Evolutionary conservation across 192 early-diverging fungal genomes (phyloP), one percentile per base, ranked within the genome.

Genomic region (Linderina pennispora): DNA sequence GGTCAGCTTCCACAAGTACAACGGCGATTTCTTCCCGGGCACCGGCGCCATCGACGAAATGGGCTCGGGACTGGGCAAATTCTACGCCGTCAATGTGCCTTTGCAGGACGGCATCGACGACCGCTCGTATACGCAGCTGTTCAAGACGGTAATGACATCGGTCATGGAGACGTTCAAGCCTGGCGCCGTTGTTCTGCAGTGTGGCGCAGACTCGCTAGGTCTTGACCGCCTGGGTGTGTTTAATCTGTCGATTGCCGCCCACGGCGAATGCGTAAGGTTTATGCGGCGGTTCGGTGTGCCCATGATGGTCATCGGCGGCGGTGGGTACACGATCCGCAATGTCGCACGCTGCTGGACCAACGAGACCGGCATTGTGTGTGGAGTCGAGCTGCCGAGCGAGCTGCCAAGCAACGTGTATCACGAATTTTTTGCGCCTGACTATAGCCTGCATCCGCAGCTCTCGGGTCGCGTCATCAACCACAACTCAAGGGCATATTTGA

Each of bases 271-370:
- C 24, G 86, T 95, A 8, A 76, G 84, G 35, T 99, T 89, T 62
- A 89, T 97, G 61, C 91, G 90, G 35, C 83, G 75, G 23, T 94
- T 97, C 48, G 85, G 91, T 53, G 70, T 99, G 15, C 96, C 96
- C 4, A 78, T 93, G 46, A 50, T 99, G 48, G 80, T 97, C 17
- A 75, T 99, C 18, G 96, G 96, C 34, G 96, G 96, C 5, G 96
- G 96, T 32, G 96, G 96, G 9, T 99, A 99, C 52, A 99, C 94
- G 0, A 91, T 96, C 51, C 78, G 91, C n/a, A 99, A 99, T 53
- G 96, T 99, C 2, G 84, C 91, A 8, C 66, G 94, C 23, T 87
- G 91, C 19, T 99, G 96, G 96, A 86, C 90, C 0, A 92, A 90
- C 63, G 92, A 96, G 60, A 98, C 95, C 5, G 85, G 85, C 6